phyloP scores from a whole-genome alignment of 2,329 filamentous ascomycete genomes.

The Uncinocarpus reesii region DNA sequence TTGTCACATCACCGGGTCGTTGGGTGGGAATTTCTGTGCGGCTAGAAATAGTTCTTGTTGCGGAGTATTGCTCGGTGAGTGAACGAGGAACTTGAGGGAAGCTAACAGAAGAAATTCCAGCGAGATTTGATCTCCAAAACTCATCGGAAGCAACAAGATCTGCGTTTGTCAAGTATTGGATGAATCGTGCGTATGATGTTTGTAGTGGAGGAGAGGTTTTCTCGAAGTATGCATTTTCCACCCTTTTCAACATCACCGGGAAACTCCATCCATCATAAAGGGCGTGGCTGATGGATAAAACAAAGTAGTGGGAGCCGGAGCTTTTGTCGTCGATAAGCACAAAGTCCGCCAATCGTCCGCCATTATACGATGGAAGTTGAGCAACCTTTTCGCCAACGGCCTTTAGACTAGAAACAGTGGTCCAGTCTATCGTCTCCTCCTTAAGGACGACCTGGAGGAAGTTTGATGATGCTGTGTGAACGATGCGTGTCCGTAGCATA shows the following conservation, averaged over 20 bases:
- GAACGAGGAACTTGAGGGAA: constrained; percentile 16
- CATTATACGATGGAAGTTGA: constrained; percentile 27
- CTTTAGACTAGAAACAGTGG: constrained; percentile 22
- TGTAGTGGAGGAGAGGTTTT: constrained; percentile 3
- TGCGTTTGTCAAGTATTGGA: constrained; percentile 19
- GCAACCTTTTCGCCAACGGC: constrained; percentile 21
- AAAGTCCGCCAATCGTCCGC: constrained; percentile 28
- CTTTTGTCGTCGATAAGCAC: constrained; percentile 25
- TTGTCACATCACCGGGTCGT: constrained; percentile 16
- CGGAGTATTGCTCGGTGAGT: constrained; percentile 6
- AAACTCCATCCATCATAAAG: constrained; percentile 44
- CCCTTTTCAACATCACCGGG: constrained; percentile 29
- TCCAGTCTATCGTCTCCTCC: constrained; percentile 29
- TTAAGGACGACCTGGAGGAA: constrained; percentile 36
- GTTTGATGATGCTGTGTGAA: constrained; percentile 30
- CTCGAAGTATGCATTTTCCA: constrained; percentile 29
- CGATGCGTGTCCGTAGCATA: constrained; percentile 42
- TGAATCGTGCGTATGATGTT: constrained; percentile 20
- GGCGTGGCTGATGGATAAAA: constrained; percentile 44
- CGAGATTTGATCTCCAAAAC: constrained; percentile 19
- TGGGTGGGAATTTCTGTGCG: constrained; percentile 4
- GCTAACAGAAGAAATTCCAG: constrained; percentile 12
- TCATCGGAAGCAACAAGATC: constrained; percentile 15
- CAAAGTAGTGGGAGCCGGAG: constrained; percentile 30
- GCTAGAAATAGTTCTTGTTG: constrained; percentile 10